Conservation (phyloP, 768 basidiomycete species). For the Lactarius tabidus region DNA sequence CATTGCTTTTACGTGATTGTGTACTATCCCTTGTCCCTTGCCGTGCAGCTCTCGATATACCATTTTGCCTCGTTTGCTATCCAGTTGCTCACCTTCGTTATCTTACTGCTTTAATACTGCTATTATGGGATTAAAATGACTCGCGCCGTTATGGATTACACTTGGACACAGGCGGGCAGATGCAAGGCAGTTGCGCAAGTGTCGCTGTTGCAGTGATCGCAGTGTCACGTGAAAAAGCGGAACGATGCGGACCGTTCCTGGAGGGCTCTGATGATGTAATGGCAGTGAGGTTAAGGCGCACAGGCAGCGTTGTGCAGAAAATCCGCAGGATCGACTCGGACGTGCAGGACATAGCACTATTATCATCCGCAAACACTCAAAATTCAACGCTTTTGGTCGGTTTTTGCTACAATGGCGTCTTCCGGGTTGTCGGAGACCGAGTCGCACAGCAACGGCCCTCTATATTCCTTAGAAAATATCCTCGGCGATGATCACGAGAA, state of each 20-base stretch:
- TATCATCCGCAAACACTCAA: neutral
- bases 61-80: neutral
- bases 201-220: too few species aligned
- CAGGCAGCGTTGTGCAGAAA: neutral
- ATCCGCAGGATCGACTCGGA: constrained; percentile 1
- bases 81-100: neutral
- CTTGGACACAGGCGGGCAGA: too few species aligned
- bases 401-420: constrained; percentile 10
- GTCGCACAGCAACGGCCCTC: constrained; percentile 14
- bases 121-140: neutral
- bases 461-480: constrained; percentile 67
- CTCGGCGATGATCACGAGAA: constrained; percentile 59
- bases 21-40: neutral
- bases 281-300: neutral
- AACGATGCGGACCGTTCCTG: neutral
- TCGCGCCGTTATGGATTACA: too few species aligned
- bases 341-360: neutral
- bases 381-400: constrained; percentile 9
- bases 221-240: too few species aligned
- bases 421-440: constrained; percentile 12
- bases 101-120: neutral
- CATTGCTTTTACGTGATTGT: neutral
- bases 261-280: constrained; percentile 2
- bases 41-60: neutral
- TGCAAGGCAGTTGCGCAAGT: too few species aligned